A percentile compares a stretch with the other conserved stretches of the same genome.
Evolutionary conservation across 805 yeast species (phyloP).

Genomic region (Starmerella stellata): DNA sequence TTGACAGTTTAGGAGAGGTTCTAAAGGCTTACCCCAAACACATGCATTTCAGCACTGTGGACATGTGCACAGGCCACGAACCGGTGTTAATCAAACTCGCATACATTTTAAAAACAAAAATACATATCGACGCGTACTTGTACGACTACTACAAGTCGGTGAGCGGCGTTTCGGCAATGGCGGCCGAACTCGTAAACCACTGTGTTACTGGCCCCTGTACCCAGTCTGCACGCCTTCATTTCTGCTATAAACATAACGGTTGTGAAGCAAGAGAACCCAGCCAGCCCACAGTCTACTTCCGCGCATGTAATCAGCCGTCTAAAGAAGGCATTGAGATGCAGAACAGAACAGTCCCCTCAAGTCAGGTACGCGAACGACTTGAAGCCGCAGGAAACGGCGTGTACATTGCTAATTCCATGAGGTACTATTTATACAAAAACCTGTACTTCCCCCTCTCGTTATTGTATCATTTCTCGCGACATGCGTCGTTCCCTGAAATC

Average conservation of each 20-base stretch:
- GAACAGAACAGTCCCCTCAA: constrained; percentile 10
- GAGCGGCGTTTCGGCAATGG: constrained; percentile 13
- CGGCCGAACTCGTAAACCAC: constrained; percentile 2
- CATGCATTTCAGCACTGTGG: constrained; percentile 28
- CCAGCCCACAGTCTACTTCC: constrained; percentile 12
- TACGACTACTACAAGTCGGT: constrained; percentile 17
- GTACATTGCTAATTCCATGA: constrained; percentile 6
- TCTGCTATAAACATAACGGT: constrained; percentile 6
- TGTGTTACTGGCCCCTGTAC: not conserved
- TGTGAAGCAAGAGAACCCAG: constrained; percentile 9
- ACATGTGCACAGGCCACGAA: constrained; percentile 34
- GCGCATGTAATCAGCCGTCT: constrained; percentile 14
- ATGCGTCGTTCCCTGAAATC: constrained; percentile 20
- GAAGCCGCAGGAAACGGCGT: not conserved
- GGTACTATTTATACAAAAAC: constrained; percentile 5
- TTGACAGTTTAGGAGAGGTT: constrained; percentile 22
- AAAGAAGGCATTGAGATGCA: constrained; percentile 2
- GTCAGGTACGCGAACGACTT: constrained; percentile 7
- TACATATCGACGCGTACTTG: constrained; percentile 23
- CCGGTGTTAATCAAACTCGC: constrained; percentile 32
- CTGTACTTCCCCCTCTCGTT: constrained; percentile 15
- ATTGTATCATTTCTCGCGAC: constrained; percentile 21
- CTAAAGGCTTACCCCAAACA: constrained; percentile 30
- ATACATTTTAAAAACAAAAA: constrained; percentile 14
- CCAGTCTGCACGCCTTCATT: constrained; percentile 6